Conservation (phyloP, 345 rosid species). For the Eucalyptus albens region DNA sequence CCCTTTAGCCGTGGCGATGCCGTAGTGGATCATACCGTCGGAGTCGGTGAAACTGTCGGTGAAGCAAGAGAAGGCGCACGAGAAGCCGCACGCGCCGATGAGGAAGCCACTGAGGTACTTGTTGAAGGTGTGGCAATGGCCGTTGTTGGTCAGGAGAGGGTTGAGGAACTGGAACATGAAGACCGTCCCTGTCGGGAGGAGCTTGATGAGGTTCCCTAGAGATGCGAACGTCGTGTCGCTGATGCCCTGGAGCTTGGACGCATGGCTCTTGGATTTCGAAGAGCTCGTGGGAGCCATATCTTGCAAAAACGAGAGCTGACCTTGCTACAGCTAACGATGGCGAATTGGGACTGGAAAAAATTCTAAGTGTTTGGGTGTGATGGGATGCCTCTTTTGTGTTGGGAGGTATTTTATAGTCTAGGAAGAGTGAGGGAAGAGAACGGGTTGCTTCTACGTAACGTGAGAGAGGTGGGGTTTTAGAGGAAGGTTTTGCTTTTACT, state of each 20-base stretch:
- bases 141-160: constrained; percentile 67
- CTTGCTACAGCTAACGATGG: neutral
- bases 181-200: constrained; percentile 87
- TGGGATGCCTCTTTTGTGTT: neutral
- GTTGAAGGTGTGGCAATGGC: constrained; percentile 36
- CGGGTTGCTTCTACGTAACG: constrained; percentile 13
- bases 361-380: neutral
- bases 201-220: constrained; percentile 59
- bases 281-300: neutral
- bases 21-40: constrained; percentile 40
- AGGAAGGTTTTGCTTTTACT: neutral
- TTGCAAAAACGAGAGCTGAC: neutral
- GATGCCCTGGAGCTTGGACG: neutral
- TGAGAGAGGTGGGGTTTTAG: neutral
- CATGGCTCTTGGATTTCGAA: neutral
- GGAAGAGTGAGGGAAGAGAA: neutral
- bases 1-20: constrained; percentile 46
- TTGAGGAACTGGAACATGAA: constrained; percentile 73
- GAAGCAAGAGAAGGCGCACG: constrained; percentile 57
- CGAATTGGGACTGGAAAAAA: neutral
- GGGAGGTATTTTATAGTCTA: neutral
- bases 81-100: constrained; percentile 46
- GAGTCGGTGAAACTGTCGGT: constrained; percentile 58
- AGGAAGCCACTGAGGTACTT: constrained; percentile 44
- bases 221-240: constrained; percentile 37